Percentiles rank a stretch among this genome's conserved stretches.
Conservation (phyloP, 2,329 filamentous ascomycete species). For the Fusarium coicis region DNA sequence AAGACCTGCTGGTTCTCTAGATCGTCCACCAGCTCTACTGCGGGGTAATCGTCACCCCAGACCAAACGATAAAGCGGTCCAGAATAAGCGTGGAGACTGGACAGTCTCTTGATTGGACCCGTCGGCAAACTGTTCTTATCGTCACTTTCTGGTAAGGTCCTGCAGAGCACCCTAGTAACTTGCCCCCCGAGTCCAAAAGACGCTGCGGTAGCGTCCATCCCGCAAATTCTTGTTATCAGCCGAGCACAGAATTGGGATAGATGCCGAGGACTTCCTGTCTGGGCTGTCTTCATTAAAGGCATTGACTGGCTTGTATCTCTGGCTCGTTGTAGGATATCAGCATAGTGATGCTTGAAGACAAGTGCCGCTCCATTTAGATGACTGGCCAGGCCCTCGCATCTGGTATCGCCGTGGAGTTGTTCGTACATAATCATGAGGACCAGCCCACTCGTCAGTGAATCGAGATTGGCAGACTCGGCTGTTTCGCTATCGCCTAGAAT, state of each 20-base stretch:
- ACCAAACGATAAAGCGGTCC: background rate
- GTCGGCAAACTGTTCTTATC: background rate
- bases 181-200: background rate
- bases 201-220: background rate
- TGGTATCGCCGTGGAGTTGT: background rate
- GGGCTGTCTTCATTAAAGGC: background rate
- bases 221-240: background rate
- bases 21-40: background rate
- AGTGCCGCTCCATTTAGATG: background rate
- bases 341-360: background rate
- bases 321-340: background rate
- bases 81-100: background rate
- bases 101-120: background rate
- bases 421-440: background rate
- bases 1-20: background rate
- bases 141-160: background rate
- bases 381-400: background rate
- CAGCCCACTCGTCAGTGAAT: background rate
- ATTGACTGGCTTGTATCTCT: background rate
- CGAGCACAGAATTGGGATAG: background rate
- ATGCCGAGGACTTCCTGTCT: background rate
- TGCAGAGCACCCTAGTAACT: background rate
- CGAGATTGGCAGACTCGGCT: background rate
- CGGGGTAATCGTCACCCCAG: background rate
- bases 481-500: background rate